Conservation (phyloP, 108 stramenopile species). For the Skeletonema marinoi region DNA sequence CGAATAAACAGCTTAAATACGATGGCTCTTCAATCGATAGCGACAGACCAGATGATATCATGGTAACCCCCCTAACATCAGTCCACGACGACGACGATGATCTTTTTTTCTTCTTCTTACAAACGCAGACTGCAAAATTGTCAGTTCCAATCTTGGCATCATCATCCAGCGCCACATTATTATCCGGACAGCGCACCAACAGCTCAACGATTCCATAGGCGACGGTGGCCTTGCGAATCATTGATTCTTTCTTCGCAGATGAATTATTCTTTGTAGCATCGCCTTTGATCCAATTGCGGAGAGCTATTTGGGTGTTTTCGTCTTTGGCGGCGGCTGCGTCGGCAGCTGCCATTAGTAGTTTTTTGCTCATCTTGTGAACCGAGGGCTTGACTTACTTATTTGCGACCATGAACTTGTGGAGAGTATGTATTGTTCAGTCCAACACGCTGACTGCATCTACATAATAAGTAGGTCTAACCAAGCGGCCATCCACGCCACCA, state of each 20-base stretch:
- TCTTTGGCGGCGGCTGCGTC: neutral
- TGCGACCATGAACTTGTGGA: too few relatives aligned
- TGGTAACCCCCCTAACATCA: slow-evolving; percentile 5
- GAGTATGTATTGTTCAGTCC: too few relatives aligned
- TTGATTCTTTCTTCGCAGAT: too few relatives aligned
- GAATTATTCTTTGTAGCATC: too few relatives aligned
- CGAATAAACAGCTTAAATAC: neutral
- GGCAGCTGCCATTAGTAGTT: too few relatives aligned
- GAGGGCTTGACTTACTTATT: too few relatives aligned
- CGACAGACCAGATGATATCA: neutral
- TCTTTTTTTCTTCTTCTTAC: neutral
- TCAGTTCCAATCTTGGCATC: neutral
- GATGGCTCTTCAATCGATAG: slow-evolving; percentile 3
- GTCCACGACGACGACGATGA: neutral
- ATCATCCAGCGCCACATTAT: too few relatives aligned
- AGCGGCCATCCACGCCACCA: too few relatives aligned
- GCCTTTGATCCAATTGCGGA: neutral
- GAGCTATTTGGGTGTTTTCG: neutral
- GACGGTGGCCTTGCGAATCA: slow-evolving; percentile 20
- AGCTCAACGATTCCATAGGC: slow-evolving; percentile 25
- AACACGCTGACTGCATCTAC: too few relatives aligned
- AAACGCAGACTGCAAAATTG: neutral
- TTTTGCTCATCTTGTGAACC: too few relatives aligned
- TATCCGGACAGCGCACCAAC: neutral
- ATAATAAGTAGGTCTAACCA: too few relatives aligned